Base-by-base conservation (phyloP, 768 basidiomycete genomes). In the Tulasnella calospora region DNA sequence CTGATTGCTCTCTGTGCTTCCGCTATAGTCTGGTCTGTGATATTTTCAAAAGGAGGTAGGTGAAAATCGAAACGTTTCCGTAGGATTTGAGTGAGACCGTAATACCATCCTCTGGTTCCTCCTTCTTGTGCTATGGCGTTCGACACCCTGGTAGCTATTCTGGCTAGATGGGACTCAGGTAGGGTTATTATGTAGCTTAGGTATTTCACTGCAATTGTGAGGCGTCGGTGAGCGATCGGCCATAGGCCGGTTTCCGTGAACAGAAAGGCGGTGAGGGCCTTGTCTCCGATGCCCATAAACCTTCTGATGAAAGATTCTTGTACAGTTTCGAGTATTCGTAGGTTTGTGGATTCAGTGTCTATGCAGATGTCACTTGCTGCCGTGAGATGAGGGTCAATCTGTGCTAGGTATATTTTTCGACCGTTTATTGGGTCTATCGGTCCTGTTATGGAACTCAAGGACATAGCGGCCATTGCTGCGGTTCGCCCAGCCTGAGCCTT, bases 201-300 rank as follows among this genome's bases (percentile, higher is more conserved):
- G 21, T 21, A 55, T n/a, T 55, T 7, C 17, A 84, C 75, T 17
- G 81, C 80, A 3, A 83, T 78, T 2, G 73, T 40, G 19, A 79
- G 57, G 1, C 82, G 79, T 15, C 82, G 78, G 57, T 81, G 81
- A 2, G 73, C 78, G 8, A 84, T 67, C 2, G 83, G 84, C 27
- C 73, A 67, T 5, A 83, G 51, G 10, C 82, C 82, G 8, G 83
- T 84, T 76, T 83, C 82, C 6, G 82, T 80, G 77, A 81, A 82
- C 17, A 84, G 81, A 2, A 79, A 61, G 1, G 80, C 81, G 19
- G 81, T 41, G 3, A 67, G 73, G 8, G 82, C 81, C 7, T 76
- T 76, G 12, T n/a, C 4, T n/a, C 80, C 78, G 17, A 83, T 38
- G 36, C 81, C 81, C 13, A 84, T 82, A 8, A 82, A 21, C 8